Base-by-base conservation (phyloP, 495 filamentous ascomycete species). In the Glarea lozoyensis region DNA sequence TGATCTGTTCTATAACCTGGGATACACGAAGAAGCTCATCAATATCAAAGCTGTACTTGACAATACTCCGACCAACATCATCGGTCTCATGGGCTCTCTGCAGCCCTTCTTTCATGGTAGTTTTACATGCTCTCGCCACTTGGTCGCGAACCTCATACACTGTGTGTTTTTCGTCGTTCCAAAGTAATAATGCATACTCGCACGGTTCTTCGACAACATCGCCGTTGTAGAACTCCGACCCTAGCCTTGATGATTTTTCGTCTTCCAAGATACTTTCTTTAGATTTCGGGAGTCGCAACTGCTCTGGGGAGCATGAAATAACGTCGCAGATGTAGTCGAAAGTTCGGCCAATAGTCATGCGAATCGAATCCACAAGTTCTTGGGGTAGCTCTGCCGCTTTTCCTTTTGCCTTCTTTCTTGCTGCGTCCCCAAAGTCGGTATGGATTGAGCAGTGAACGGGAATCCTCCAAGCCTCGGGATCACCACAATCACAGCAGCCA, bases 131-230 rank as follows among this genome's bases (percentile, higher is more conserved):
- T 41, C 93, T 75, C 2, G 83, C 82, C 12, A 98, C 87, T 59
- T 95, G 88, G 23, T 89, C 75, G 43, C 80, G 66, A 9, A 98
- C 89, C 60, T 97, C 92, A n/a, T 75, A 69, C 38, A 96, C 80
- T 0, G 92, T 97, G 58, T 98, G 92, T 64, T 98, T 98, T 61
- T 98, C 92, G 47, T 98, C 92, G 52, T 98, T 98, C 92, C 92
- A 98, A 6, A 98, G 67, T 15, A 95, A 61, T n/a, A 98, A 64
- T 3, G 86, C 80, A 58, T 80, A 98, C 53, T 95, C 88, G 11
- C 79, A 72, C 17, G 77, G 63, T 17, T 68, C 67, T 41, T 58
- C 52, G 2, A 55, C 32, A n/a, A 55, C 49, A 48, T 58, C 55
- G 23, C 52, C 55, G 18, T 41, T 29, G 25, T 84, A 89, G 66